Percentiles rank a stretch among this genome's conserved stretches.
These are phyloP conservation scores for Colletotrichum sp. DNA, from an alignment of 2,329 filamentous ascomycete species.

Conservation along the genomic window DNA sequence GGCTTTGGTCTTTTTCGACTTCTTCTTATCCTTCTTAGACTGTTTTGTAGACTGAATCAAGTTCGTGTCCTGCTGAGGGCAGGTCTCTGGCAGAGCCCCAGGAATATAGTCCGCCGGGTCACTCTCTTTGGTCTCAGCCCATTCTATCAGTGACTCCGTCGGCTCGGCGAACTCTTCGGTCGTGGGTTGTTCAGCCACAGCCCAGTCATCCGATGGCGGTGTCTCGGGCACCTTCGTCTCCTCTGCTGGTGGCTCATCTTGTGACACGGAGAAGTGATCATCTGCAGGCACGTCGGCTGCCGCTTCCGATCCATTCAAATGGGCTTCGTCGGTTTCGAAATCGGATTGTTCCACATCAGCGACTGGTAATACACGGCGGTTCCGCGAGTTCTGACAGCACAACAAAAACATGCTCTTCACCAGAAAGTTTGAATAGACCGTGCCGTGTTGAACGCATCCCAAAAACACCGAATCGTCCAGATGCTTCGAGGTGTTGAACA, in stretches of 20 bases:
- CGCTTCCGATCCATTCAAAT: not conserved
- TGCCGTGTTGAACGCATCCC: not conserved
- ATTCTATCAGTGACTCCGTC: no score
- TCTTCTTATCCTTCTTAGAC: not conserved
- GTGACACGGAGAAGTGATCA: fast-evolving
- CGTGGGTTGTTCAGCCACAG: not conserved
- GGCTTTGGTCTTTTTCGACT: not conserved
- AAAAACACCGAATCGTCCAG: not conserved
- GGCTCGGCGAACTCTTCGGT: not conserved
- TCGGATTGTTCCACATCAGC: not conserved
- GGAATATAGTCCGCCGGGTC: no score
- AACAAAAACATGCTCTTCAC: not conserved
- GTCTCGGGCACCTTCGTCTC: not conserved
- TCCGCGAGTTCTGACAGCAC: not conserved
- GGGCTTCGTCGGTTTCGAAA: not conserved
- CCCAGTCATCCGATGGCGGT: fast-evolving
- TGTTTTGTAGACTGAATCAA: no score
- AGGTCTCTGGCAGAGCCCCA: not conserved
- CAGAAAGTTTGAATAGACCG: not conserved
- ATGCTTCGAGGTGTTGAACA: not conserved
- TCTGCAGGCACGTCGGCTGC: not conserved
- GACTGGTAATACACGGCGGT: fast-evolving
- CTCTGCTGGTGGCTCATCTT: not conserved
- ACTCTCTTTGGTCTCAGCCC: no score
- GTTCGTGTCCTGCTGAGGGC: no score